Percentiles rank a stretch among this genome's conserved stretches.
phyloP scores from a whole-genome alignment of 768 basidiomycete species.

The Calocybe cyanea region DNA sequence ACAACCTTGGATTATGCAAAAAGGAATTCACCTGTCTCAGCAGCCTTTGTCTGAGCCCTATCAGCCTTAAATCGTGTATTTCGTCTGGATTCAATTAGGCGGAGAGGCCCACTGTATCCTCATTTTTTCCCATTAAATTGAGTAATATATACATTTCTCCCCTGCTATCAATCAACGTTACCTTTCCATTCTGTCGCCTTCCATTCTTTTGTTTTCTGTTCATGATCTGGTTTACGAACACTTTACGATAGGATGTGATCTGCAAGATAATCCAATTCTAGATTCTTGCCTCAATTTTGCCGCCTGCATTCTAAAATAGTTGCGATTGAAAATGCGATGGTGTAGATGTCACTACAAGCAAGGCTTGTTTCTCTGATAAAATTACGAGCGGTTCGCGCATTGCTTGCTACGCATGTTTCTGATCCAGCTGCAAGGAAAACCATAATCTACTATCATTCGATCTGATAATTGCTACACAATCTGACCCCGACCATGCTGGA shows the following conservation, averaged over 20 bases:
- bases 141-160: background rate
- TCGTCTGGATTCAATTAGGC: no score
- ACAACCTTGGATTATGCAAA: conserved; percentile 1
- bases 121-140: background rate
- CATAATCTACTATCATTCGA: background rate
- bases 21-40: conserved; percentile 1
- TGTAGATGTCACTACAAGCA: no score
- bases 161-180: conserved; percentile 3
- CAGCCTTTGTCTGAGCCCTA: background rate
- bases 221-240: conserved; percentile 15
- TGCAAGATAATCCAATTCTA: conserved; percentile 13
- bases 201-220: conserved; percentile 6
- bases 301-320: no score
- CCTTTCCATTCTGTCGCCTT: conserved; percentile 10
- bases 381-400: no score
- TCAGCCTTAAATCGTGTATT: no score
- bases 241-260: conserved; percentile 15
- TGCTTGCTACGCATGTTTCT: conserved; percentile 11
- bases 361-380: no score
- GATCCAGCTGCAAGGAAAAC: conserved; percentile 13
- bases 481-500: conserved; percentile 8
- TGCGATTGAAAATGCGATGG: no score
- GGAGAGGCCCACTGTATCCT: no score
- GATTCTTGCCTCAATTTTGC: conserved; percentile 9
- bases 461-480: no score